Evolutionary conservation across 2,329 filamentous ascomycete genomes (phyloP), one percentile per base, ranked within the genome.

Genomic region (Ceratocystis diversiconidia): DNA sequence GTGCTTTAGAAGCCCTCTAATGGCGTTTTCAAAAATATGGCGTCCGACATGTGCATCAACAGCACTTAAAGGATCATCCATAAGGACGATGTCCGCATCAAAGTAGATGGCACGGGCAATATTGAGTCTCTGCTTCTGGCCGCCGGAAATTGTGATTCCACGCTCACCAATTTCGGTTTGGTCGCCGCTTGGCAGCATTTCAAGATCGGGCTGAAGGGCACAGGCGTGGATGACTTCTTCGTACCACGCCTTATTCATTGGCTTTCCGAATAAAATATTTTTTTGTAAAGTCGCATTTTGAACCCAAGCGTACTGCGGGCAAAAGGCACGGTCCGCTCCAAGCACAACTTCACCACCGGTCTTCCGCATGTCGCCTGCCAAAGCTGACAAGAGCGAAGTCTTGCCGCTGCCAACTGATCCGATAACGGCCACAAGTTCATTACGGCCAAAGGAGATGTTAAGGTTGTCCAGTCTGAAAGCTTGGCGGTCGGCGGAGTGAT

Each of bases 221-320:
- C 92, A 97, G 76, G 90, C 90, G 73, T 88, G 82, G 41, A 96
- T 80, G n/a, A 96, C 91, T 63, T 88, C 77, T 57, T 87, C 81
- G 72, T 96, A 95, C 92, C 92, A 96, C 2, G 78, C 76, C 66
- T 80, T 80, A 63, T 95, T 80, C 76, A 87, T 83, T 0, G 85
- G 82, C 70, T 90, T 92, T 10, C 92, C 92, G 71, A 97, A 97
- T 0, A 90, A 76, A 67, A 99, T 95, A 71, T 99, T 99, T 43
- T 96, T 85, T 68, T 85, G 85, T 2, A 97, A 82, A 0, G 87
- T 89, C 0, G 90, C 82, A 72, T 97, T 97, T 73, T 97, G 92
- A 61, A 99, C 96, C 94, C 94, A 99, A 0, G 94, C 90, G 72
- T 96, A 96, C 73, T 99, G 92, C 0, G 92, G 92, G 70, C 94